Evolutionary conservation across 441 rosid species (phyloP), one percentile per base, ranked within the genome.

Genomic region (Syzygium malaccense): DNA sequence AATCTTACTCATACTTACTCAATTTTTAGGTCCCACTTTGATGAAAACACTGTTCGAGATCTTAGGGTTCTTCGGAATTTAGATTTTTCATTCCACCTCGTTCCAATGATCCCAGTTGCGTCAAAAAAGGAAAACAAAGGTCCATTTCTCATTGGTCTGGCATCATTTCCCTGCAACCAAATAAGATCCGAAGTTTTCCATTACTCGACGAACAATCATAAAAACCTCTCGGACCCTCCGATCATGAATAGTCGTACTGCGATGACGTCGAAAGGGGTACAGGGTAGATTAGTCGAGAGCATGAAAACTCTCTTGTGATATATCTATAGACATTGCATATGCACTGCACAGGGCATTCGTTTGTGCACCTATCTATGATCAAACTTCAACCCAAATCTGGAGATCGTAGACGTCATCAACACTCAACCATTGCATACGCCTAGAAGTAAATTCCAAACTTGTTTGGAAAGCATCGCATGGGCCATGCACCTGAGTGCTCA

Each of bases 21-120:
- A 32, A 32, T 17, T 66, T 8, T 9, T 1, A 3, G 2, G 2
- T 20, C 79, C 8, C 0, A 3, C 14, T 19, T 68, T 0, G 28
- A 68, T 33, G 48, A 19, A 19, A 37, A 37, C 26, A 30, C 17
- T 4, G 75, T 30, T 66, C 7, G 8, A 66, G 14, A 13, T 8
- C 14, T 32, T 4, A 0, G 26, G 14, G 26, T 68, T 68, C 14
- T 33, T 19, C 9, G 2, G 2, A 18, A 68, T 68, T 68, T 68
- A 4, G 14, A 68, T 9, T 68, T 68, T 33, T 68, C 13, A 64
- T 18, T 18, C 45, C 14, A 5, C 26, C 25, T 1, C 78, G 12
- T 18, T 32, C 25, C 26, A 33, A 33, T 33, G 7, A 12, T 18
- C 26, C 62, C 14, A 11, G 4, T 25, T 2, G 14, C n/a, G 5